Conservation (phyloP, 345 rosid species). For the Arabis alpina region DNA sequence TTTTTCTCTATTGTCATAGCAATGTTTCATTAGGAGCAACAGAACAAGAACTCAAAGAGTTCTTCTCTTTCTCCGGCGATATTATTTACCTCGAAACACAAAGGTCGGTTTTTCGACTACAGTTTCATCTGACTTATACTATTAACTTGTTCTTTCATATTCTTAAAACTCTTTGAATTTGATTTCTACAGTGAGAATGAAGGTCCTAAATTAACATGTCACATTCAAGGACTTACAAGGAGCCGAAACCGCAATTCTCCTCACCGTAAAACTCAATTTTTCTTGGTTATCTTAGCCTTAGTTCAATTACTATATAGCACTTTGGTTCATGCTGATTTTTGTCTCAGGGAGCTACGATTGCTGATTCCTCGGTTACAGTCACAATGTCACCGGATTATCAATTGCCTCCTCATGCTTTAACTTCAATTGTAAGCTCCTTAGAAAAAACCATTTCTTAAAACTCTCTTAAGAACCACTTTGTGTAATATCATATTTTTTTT, state of each 20-base stretch:
- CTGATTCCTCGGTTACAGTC: constrained; percentile 65
- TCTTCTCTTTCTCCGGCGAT: constrained; percentile 79
- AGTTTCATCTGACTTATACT: neutral
- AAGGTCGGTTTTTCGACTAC: constrained; percentile 44
- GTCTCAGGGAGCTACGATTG: constrained; percentile 81
- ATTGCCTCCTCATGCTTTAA: constrained; percentile 69
- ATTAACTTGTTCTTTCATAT: neutral
- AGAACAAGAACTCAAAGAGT: constrained; percentile 61
- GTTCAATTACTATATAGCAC: neutral
- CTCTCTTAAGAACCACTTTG: neutral
- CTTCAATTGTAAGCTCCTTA: constrained; percentile 50
- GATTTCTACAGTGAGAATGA: constrained; percentile 58
- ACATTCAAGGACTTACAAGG: constrained; percentile 83
- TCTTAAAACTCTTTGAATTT: neutral
- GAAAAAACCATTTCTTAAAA: neutral
- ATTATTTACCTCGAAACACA: constrained; percentile 62
- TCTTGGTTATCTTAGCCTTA: neutral
- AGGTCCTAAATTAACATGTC: constrained; percentile 61
- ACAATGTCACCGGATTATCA: constrained; percentile 68
- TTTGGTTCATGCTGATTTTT: neutral
- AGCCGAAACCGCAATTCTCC: constrained; percentile 82
- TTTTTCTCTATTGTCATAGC: constrained; percentile 15
- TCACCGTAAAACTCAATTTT: constrained; percentile 49
- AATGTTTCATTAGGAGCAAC: constrained; percentile 64
- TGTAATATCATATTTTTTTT: neutral